A percentile compares a stretch with the other conserved stretches of the same genome.
These are phyloP conservation scores for Fusarium sublunatum DNA, from an alignment of 2,329 filamentous ascomycete species.

Conservation along the genomic window DNA sequence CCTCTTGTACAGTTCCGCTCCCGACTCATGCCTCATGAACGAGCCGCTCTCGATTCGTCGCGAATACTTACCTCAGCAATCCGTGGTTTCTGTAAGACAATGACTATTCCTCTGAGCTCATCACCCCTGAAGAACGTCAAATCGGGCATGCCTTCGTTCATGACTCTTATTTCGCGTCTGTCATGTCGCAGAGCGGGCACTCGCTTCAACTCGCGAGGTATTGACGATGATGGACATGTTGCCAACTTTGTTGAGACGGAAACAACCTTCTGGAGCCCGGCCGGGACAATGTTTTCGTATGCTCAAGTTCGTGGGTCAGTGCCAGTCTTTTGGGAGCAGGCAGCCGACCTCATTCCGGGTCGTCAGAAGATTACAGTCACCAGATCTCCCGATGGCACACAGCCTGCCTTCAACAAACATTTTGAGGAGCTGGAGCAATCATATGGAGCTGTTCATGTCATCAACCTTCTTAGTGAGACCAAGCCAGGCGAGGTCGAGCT, in stretches of 20 bases:
- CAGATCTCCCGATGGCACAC: constrained; percentile 87
- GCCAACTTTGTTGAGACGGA: constrained; percentile 99
- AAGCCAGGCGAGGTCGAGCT: constrained; percentile 90
- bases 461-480: constrained; percentile 91
- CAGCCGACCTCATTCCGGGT: constrained; percentile 84
- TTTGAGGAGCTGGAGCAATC: constrained; percentile 86
- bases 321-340: constrained; percentile 97
- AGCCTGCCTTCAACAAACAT: constrained; percentile 95
- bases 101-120: constrained; percentile 82
- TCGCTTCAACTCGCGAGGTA: constrained; percentile 95
- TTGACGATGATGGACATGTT: constrained; percentile 97
- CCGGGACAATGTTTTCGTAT: constrained; percentile 87
- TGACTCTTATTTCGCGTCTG: constrained; percentile 91
- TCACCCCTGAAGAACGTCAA: constrained; percentile 74
- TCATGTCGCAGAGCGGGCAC: constrained; percentile 93
- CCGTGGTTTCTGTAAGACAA: constrained; percentile 88
- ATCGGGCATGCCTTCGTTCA: constrained; percentile 80
- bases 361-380: constrained; percentile 96
- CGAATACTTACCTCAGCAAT: constrained; percentile 93
- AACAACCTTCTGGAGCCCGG: constrained; percentile 87
- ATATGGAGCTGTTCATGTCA: constrained; percentile 91
- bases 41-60: constrained; percentile 83
- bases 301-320: constrained; percentile 93
- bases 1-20: constrained; percentile 91
- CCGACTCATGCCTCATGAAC: constrained; percentile 79